Evolutionary conservation across 495 filamentous ascomycete genomes (phyloP).

Genomic region (Aspergillus bridgeri): DNA sequence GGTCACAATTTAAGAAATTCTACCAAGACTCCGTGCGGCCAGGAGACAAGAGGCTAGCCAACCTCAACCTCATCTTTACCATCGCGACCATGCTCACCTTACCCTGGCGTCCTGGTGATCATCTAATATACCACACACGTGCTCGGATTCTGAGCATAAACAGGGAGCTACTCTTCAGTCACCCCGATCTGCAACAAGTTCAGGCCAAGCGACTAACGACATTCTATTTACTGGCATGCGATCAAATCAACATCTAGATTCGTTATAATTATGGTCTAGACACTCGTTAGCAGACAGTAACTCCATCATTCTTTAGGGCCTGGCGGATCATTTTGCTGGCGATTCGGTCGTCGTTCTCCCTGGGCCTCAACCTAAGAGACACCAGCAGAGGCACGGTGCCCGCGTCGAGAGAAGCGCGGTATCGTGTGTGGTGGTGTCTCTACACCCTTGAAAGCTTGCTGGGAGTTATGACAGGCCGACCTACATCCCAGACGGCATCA

Average conservation of each 20-base stretch:
- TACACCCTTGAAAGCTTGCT: constrained; percentile 55
- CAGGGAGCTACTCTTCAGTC: constrained; percentile 36
- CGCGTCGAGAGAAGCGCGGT: constrained; percentile 26
- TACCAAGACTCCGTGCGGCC: constrained; percentile 24
- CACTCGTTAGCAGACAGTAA: neutral
- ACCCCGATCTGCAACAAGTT: constrained; percentile 49
- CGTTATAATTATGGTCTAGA: neutral
- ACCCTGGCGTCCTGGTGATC: constrained; percentile 35
- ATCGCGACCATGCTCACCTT: constrained; percentile 54
- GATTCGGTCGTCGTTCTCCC: constrained; percentile 45
- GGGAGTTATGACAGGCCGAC: constrained; percentile 54
- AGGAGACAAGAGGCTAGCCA: constrained; percentile 50
- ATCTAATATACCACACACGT: constrained; percentile 1
- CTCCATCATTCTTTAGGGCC: constrained; percentile 34
- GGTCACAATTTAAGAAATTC: constrained; percentile 32
- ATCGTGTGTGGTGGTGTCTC: constrained; percentile 57
- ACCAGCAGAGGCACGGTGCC: constrained; percentile 31
- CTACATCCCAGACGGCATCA: constrained; percentile 45
- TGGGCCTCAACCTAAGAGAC: constrained; percentile 55
- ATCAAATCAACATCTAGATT: constrained; percentile 52
- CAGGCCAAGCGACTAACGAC: constrained; percentile 48
- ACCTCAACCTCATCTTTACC: constrained; percentile 60
- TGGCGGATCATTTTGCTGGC: constrained; percentile 52
- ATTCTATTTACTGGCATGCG: constrained; percentile 52
- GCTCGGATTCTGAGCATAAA: constrained; percentile 9